Conservation (phyloP, 2,329 filamentous ascomycete genomes). For the Colletotrichum sp. region DNA sequence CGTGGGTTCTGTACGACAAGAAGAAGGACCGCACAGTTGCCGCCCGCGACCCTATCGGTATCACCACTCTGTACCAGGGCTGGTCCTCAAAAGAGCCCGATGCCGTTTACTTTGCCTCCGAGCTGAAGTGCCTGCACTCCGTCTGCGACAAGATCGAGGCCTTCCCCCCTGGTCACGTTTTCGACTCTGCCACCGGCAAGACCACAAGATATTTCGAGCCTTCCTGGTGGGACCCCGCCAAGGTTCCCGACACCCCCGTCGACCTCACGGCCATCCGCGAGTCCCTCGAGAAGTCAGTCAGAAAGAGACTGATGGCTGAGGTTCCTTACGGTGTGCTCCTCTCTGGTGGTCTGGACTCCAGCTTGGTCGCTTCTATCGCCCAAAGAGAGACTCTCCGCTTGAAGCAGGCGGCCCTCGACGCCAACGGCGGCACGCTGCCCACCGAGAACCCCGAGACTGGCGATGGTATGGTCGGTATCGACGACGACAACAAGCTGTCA, state of each 20-base stretch:
- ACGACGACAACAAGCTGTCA: slow-evolving; percentile 87
- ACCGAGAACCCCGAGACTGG: slow-evolving; percentile 61
- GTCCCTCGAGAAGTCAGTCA: slow-evolving; percentile 86
- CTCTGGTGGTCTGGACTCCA: slow-evolving; percentile 95
- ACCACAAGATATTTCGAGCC: slow-evolving; percentile 90
- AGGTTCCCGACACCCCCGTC: slow-evolving; percentile 78
- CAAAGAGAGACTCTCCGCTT: slow-evolving; percentile 88
- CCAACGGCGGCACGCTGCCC: slow-evolving; percentile 48
- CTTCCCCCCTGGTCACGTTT: slow-evolving; percentile 95
- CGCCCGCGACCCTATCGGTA: slow-evolving; percentile 93
- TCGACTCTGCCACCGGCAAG: slow-evolving; percentile 89
- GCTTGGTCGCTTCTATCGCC: slow-evolving; percentile 91
- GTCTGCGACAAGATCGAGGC: slow-evolving; percentile 95
- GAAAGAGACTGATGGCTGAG: slow-evolving; percentile 98
- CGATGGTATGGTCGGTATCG: slow-evolving; percentile 88
- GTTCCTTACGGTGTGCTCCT: slow-evolving; percentile 96
- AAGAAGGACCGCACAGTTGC: slow-evolving; percentile 89
- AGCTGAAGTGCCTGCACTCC: slow-evolving; percentile 90
- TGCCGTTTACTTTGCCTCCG: slow-evolving; percentile 93
- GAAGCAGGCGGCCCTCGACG: slow-evolving; percentile 65
- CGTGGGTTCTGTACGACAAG: slow-evolving; percentile 98
- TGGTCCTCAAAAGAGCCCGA: slow-evolving; percentile 83
- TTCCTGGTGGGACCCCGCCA: slow-evolving; percentile 85
- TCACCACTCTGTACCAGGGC: slow-evolving; percentile 97
- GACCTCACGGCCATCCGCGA: slow-evolving; percentile 84